A percentile compares a stretch with the other conserved stretches of the same genome.
Evolutionary conservation across 2,329 filamentous ascomycete species (phyloP).

Genomic region (Colletotrichum destructivum): DNA sequence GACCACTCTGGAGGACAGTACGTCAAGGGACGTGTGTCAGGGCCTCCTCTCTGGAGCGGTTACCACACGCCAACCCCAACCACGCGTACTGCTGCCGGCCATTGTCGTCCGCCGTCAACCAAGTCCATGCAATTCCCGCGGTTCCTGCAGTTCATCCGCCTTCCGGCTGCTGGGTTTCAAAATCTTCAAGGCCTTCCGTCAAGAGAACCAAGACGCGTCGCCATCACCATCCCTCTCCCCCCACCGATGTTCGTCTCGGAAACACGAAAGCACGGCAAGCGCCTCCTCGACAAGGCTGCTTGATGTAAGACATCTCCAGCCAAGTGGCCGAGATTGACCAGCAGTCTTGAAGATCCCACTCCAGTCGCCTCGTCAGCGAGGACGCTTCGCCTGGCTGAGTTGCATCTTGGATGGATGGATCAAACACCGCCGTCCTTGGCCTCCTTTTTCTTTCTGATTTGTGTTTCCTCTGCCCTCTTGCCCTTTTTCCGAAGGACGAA

Average conservation of each 20-base stretch:
- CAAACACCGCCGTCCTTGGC: conserved; percentile 15
- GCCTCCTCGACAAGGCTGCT: not conserved
- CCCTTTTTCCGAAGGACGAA: not conserved
- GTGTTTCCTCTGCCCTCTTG: not conserved
- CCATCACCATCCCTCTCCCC: not conserved
- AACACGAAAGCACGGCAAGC: not conserved
- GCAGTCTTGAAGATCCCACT: not conserved
- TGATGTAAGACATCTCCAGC: conserved; percentile 23
- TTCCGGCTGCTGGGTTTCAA: not conserved
- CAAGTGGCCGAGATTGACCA: conserved; percentile 21
- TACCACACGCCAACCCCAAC: not conserved
- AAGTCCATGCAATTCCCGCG: not conserved
- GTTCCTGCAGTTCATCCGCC: no score
- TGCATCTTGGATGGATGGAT: conserved; percentile 10
- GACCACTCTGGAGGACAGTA: no score
- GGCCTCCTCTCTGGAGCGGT: not conserved
- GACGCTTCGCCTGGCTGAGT: conserved; percentile 15
- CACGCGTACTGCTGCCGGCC: not conserved
- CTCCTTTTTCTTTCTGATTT: not conserved
- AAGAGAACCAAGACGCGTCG: conserved; percentile 1
- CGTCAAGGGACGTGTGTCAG: not conserved
- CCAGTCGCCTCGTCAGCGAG: conserved; percentile 16
- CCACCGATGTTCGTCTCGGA: conserved; percentile 13
- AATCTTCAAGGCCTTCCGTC: not conserved
- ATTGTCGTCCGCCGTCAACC: not conserved